Evolutionary conservation across 139 green algal genomes (phyloP).

Genomic region (Tetraselmis striata): DNA sequence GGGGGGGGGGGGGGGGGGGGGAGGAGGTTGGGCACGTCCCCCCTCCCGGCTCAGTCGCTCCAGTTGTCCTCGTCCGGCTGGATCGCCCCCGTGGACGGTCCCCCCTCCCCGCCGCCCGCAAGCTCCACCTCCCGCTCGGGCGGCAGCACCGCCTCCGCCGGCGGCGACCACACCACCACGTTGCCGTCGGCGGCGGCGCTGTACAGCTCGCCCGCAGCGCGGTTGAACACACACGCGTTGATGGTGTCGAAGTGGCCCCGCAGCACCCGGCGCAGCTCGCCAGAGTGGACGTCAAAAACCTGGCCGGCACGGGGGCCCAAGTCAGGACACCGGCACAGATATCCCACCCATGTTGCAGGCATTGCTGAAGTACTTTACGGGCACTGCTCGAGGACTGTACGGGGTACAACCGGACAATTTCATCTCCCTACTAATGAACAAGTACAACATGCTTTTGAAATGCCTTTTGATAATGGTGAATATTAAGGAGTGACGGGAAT

Average conservation of each 20-base stretch:
- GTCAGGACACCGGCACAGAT: too few relatives aligned
- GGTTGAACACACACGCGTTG: conserved; percentile 38
- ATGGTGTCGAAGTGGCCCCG: conserved; percentile 49
- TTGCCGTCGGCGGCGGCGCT: conserved; percentile 52
- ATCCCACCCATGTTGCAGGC: too few relatives aligned
- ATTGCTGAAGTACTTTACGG: too few relatives aligned
- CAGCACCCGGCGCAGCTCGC: conserved; percentile 30
- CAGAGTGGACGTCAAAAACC: conserved; percentile 49
- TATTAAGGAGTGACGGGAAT: too few relatives aligned
- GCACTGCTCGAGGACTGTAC: too few relatives aligned
- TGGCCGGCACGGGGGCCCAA: conserved; percentile 31
- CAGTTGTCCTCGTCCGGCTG: conserved; percentile 37
- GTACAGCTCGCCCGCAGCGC: conserved; percentile 58
- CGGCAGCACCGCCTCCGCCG: neutral
- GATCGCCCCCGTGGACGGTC: too few relatives aligned
- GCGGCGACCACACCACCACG: conserved; percentile 60
- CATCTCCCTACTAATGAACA: too few relatives aligned
- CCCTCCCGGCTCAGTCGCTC: conserved; percentile 45
- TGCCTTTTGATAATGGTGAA: too few relatives aligned
- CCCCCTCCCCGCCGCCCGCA: neutral
- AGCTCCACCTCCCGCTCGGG: neutral
- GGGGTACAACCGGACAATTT: too few relatives aligned
- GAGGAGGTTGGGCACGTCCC: too few relatives aligned
- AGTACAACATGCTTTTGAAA: too few relatives aligned
- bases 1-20: too few relatives aligned